A percentile compares a stretch with the other conserved stretches of the same genome.
phyloP scores from a whole-genome alignment of 106 monocot species.

The Amphibolis antarctica region DNA sequence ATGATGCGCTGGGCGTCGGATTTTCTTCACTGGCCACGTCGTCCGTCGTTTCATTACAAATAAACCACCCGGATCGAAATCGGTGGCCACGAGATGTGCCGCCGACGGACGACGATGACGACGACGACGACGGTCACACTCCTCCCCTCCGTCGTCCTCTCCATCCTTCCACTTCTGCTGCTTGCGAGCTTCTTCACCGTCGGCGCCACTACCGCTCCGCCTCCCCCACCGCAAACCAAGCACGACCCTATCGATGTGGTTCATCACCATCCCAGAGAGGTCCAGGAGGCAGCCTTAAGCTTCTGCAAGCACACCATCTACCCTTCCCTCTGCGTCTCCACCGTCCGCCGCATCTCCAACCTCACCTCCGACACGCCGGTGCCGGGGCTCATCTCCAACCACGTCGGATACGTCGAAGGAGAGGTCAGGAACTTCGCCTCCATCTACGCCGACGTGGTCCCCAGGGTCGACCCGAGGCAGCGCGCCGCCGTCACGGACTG shows the following conservation, averaged over 20 bases:
- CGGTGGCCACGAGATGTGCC: too few relatives aligned
- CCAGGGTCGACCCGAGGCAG: conserved; percentile 19
- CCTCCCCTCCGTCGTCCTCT: too few relatives aligned
- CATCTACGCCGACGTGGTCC: conserved; percentile 22
- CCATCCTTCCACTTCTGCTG: too few relatives aligned
- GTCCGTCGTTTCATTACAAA: too few relatives aligned
- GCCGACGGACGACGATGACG: too few relatives aligned
- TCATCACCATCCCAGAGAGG: background rate
- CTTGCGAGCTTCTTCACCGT: background rate
- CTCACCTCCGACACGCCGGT: conserved; percentile 38
- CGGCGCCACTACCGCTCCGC: background rate
- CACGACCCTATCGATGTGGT: background rate
- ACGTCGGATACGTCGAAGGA: conserved; percentile 37
- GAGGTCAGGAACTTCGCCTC: conserved; percentile 28
- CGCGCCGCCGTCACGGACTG: conserved; percentile 57
- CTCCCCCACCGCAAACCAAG: background rate
- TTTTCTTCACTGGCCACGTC: too few relatives aligned
- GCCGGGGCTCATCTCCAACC: conserved; percentile 44
- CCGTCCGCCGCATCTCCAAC: conserved; percentile 35
- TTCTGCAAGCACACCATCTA: conserved; percentile 57
- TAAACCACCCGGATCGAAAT: too few relatives aligned
- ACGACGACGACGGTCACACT: too few relatives aligned
- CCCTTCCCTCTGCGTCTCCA: conserved; percentile 50
- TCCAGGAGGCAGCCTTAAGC: conserved; percentile 1
- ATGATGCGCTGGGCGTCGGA: too few relatives aligned